These are phyloP conservation scores for Orbilia blumenaviensis DNA, from an alignment of 2,329 filamentous ascomycete genomes.

Conservation along the genomic window DNA sequence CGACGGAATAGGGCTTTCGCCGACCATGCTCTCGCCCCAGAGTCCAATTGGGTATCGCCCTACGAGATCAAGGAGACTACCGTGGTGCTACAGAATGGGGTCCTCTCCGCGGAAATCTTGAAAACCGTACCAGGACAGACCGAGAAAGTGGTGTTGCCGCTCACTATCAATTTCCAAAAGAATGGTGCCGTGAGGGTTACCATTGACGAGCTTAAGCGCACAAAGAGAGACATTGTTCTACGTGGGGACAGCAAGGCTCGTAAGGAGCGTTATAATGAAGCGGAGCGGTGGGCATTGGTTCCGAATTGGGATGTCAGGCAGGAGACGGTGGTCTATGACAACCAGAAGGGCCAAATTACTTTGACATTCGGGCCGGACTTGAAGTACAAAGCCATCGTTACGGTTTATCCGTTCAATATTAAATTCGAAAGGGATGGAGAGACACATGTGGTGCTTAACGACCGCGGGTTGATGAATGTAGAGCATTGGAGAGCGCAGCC, in stretches of 20 bases:
- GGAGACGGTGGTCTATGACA: constrained; percentile 65
- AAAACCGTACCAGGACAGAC: constrained; percentile 74
- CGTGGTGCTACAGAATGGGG: constrained; percentile 78
- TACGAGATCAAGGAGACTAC: constrained; percentile 79
- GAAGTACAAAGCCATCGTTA: constrained; percentile 84
- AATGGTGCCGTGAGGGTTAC: constrained; percentile 87
- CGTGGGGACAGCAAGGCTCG: constrained; percentile 82
- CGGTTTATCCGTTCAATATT: constrained; percentile 81
- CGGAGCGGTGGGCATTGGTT: constrained; percentile 83
- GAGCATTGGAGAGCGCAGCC: constrained; percentile 88
- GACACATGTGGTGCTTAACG: constrained; percentile 87
- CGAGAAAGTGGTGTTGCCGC: constrained; percentile 78
- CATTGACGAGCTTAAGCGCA: constrained; percentile 88
- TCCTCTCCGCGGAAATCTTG: constrained; percentile 80
- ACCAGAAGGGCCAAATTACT: constrained; percentile 72
- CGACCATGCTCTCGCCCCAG: constrained; percentile 73
- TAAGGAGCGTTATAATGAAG: constrained; percentile 95
- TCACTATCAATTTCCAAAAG: constrained; percentile 87
- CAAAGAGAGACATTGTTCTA: constrained; percentile 87
- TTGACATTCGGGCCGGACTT: constrained; percentile 73
- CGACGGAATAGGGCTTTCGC: constrained; percentile 91
- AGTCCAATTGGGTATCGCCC: constrained; percentile 74
- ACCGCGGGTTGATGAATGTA: constrained; percentile 86
- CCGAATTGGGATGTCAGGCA: constrained; percentile 78
- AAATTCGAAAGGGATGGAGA: constrained; percentile 85